Percentiles rank a stretch among this genome's conserved stretches.
Evolutionary conservation across 805 yeast genomes (phyloP).

Genomic region (Scheffersomyces ergatensis): DNA sequence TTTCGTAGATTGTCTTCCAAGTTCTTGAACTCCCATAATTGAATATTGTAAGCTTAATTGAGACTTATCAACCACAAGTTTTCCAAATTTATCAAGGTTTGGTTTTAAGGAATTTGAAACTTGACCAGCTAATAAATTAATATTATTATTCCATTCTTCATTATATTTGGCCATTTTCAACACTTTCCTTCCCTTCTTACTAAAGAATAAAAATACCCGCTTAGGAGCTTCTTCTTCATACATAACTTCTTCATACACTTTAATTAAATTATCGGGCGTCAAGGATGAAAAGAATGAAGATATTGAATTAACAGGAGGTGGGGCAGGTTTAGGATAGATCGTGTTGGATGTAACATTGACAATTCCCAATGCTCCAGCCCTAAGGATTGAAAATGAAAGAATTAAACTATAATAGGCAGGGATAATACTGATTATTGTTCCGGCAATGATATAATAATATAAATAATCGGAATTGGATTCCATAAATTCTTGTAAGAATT

Average conservation of each 20-base stretch:
- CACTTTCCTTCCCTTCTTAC: constrained; percentile 1
- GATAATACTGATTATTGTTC: neutral
- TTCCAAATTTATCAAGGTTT: no score
- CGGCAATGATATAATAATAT: constrained; percentile 11
- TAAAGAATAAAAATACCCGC: neutral
- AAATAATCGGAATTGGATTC: constrained; percentile 15
- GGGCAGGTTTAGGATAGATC: neutral
- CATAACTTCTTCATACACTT: constrained; percentile 7
- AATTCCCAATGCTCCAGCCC: neutral
- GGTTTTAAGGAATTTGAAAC: no score
- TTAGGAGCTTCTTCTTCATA: constrained; percentile 7
- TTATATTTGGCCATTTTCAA: neutral
- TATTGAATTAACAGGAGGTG: neutral
- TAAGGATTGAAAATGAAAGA: neutral
- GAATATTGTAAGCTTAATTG: no score
- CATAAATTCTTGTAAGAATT: constrained; percentile 8
- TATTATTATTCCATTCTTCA: neutral
- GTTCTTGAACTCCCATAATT: no score
- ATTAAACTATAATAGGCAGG: neutral
- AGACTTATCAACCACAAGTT: no score
- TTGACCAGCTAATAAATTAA: no score
- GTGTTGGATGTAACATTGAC: neutral
- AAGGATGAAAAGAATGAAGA: no score
- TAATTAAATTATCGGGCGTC: constrained; percentile 2
- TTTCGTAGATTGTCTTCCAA: no score